Base-by-base conservation (phyloP, 2,329 filamentous ascomycete genomes). In the Phialophora expanda region DNA sequence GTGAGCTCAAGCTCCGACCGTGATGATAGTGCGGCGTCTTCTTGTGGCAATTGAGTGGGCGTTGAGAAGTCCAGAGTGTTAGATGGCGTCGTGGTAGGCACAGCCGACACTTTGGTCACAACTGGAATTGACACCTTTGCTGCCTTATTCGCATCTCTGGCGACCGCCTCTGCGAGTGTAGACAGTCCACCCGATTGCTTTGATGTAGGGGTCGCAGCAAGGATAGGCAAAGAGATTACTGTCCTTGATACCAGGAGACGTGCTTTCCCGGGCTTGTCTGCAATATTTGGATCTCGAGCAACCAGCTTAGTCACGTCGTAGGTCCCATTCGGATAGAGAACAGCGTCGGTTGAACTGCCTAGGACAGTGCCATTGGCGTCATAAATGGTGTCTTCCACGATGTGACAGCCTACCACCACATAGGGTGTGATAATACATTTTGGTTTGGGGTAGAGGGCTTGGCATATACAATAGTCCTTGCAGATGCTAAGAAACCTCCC, bases 281-380 rank as follows among this genome's bases (percentile, higher is more conserved):
- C 4, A 51, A 26, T 22, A 5, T 26, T 14, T n/a, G 1, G 9
- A 26, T 26, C 8, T 24, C n/a, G 46, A 26, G 46, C 20, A 14
- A 26, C n/a, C 12, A 26, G 46, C 20, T 14, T 51, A 11, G 20
- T 22, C 46, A 60, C 46, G 26, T 60, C 56, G 2, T 60, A 44
- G 4, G 51, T 57, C 28, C 61, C 61, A 51, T 63, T 57, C 11
- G 61, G 9, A 34, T 56, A 22, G 20, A 55, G 26, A 9, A 50
- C 20, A 28, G 61, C 61, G 17, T 63, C 53, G 7, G 34, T 26
- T 5, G 56, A 22, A 30, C 50, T 20, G 44, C 53, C 51, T 8
- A 63, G 34, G 24, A 51, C 8, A 17, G 54, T 55, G 24, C 61
- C 61, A 8, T 57, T 56, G 3, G 57, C 54, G 32, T 50, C 32